Percentiles rank a stretch among this genome's conserved stretches.
Evolutionary conservation across 2,329 filamentous ascomycete genomes (phyloP).

Genomic region (Amphichorda felina): DNA sequence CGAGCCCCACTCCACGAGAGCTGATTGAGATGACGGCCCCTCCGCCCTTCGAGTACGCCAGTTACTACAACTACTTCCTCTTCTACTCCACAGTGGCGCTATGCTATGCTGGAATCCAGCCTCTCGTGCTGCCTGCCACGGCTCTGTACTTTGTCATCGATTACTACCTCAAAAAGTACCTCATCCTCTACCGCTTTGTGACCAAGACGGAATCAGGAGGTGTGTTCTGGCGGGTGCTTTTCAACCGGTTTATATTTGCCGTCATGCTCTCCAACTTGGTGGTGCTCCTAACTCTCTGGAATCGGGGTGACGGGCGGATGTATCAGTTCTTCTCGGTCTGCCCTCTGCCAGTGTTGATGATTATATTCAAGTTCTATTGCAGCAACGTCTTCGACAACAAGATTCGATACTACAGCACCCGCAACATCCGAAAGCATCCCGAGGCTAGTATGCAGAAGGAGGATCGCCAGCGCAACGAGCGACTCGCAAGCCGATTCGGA

Average conservation of each 20-base stretch:
- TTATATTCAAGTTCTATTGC: constrained; percentile 84
- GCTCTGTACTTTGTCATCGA: constrained; percentile 86
- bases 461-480: constrained; percentile 48
- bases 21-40: constrained; percentile 89
- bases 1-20: constrained; percentile 78
- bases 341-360: constrained; percentile 66
- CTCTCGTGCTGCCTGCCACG: constrained; percentile 73
- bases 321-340: constrained; percentile 52
- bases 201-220: constrained; percentile 96
- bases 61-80: constrained; percentile 96
- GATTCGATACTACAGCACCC: constrained; percentile 69
- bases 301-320: constrained; percentile 49
- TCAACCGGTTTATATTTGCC: constrained; percentile 85
- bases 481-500: constrained; percentile 67
- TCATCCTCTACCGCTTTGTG: constrained; percentile 86
- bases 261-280: constrained; percentile 68
- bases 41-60: constrained; percentile 85
- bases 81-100: constrained; percentile 88
- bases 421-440: constrained; percentile 35
- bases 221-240: constrained; percentile 80
- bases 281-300: constrained; percentile 64
- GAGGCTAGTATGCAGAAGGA: constrained; percentile 38
- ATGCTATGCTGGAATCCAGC: constrained; percentile 75
- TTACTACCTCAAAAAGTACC: constrained; percentile 86
- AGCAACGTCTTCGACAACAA: constrained; percentile 61